These are phyloP conservation scores for Serendipita vermifera DNA, from an alignment of 768 basidiomycete species.

Conservation along the genomic window DNA sequence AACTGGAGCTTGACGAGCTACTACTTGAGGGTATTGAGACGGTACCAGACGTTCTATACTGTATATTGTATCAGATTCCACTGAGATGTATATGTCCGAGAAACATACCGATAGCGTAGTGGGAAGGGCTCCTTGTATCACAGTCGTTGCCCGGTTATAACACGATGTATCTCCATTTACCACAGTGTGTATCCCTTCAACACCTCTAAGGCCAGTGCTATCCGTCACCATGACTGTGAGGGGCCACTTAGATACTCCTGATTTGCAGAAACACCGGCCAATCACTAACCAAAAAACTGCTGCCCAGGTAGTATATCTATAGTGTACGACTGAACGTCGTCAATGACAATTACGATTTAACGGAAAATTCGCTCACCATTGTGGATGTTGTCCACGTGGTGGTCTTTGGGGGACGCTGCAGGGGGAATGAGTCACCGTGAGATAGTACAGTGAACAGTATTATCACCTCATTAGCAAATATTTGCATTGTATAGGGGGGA, in stretches of 20 bases:
- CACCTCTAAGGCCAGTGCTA: neutral
- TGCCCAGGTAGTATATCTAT: neutral
- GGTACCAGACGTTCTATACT: too few relatives aligned
- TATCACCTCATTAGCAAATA: neutral
- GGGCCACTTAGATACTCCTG: neutral
- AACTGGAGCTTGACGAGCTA: too few relatives aligned
- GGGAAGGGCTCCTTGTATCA: neutral
- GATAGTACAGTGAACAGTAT: neutral
- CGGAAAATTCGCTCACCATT: neutral
- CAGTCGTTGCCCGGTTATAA: neutral
- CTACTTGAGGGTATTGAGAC: too few relatives aligned
- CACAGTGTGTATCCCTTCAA: neutral
- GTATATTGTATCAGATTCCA: too few relatives aligned
- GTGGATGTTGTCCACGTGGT: neutral
- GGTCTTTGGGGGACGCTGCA: slow-evolving; percentile 3
- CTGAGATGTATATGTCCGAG: neutral
- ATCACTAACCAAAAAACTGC: neutral
- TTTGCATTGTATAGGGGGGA: neutral
- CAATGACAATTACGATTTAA: neutral
- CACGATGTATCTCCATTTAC: neutral
- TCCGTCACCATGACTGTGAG: neutral
- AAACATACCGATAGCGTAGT: neutral
- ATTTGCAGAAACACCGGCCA: neutral
- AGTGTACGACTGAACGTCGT: neutral
- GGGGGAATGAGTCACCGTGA: neutral